Percentiles rank a stretch among this genome's conserved stretches.
phyloP scores from a whole-genome alignment of 2,329 filamentous ascomycete species.

The Talaromyces sp. region DNA sequence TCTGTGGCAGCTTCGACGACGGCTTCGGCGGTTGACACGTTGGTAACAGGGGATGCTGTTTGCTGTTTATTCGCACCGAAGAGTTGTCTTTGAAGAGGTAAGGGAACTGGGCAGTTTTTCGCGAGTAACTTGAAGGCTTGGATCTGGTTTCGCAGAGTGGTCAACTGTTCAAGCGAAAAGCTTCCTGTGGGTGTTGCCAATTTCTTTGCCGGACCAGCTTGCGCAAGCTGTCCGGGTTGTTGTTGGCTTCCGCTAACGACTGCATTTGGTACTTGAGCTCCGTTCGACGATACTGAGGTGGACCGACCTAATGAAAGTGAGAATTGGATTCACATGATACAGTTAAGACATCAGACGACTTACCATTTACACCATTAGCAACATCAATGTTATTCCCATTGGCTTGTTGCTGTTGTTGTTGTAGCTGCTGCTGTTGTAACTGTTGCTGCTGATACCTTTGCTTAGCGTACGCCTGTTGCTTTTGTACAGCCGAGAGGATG shows the following conservation, averaged over 20 bases:
- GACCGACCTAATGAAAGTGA: constrained; percentile 28
- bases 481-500: constrained; percentile 67
- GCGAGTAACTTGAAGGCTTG: constrained; percentile 84
- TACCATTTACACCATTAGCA: constrained; percentile 42
- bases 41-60: constrained; percentile 35
- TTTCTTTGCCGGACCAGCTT: constrained; percentile 25
- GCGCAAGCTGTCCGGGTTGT: constrained; percentile 17
- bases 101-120: constrained; percentile 77
- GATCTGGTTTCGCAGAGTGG: constrained; percentile 77
- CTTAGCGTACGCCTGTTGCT: constrained; percentile 55
- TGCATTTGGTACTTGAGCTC: not conserved
- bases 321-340: not conserved
- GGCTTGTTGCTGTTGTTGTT: constrained; percentile 42
- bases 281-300: constrained; percentile 27
- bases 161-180: constrained; percentile 74
- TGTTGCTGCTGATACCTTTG: constrained; percentile 47
- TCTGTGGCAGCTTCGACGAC: constrained; percentile 33
- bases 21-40: constrained; percentile 28
- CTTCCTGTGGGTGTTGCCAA: constrained; percentile 43
- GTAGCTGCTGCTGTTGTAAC: constrained; percentile 43
- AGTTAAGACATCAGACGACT: constrained; percentile 11
- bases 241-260: constrained; percentile 15
- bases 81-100: constrained; percentile 73
- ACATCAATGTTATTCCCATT: constrained; percentile 33
- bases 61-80: constrained; percentile 55